Base-by-base conservation (phyloP, 257 asterid species). In the Paulownia fortunei region DNA sequence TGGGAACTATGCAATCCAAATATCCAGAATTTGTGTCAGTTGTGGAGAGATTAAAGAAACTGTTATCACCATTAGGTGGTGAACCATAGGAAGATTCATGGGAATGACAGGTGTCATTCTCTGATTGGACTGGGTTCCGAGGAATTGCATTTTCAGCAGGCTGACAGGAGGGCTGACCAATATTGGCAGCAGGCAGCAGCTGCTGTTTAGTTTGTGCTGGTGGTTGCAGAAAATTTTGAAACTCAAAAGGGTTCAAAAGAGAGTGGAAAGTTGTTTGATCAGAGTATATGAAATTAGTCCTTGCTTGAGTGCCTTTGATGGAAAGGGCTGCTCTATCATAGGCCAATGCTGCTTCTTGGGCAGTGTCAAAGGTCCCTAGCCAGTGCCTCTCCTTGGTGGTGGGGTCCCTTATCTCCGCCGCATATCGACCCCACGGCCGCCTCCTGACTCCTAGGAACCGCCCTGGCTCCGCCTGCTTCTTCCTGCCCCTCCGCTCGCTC, bases 301-400 rank as follows among this genome's bases (percentile, higher is more conserved):
- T 85, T 54, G 99, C 97, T 82, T 90, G 97, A 7, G 89, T 83
- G 72, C 98, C 98, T 59, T 91, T 95, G 86, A 95, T 93, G 34
- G 96, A 88, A 5, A 95, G 94, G 23, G 99, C 98, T 9, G 99
- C 99, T 69, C 96, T 85, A 30, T 95, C 99, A 76, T 95, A 95
- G 32, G 99, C 99, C 77, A 95, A 81, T 58, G 99, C 99, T 0
- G 99, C 99, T 76, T 95, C 99, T 67, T 95, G 98, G 27, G 99
- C 97, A 24, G 99, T 91, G 77, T 95, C 99, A 69, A 91, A 95
- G 0, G 99, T 95, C 0, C 98, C 99, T 1, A 95, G 91, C 98
- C 99, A 95, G 67, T 95, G 98, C 30, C 98, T 76, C 70, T 95
- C 99, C 83, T 93, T 95, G 13, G 98, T 95, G 3, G 89, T 86